Base-by-base conservation (phyloP, 108 stramenopile genomes). In the Epipyxis sp. region DNA sequence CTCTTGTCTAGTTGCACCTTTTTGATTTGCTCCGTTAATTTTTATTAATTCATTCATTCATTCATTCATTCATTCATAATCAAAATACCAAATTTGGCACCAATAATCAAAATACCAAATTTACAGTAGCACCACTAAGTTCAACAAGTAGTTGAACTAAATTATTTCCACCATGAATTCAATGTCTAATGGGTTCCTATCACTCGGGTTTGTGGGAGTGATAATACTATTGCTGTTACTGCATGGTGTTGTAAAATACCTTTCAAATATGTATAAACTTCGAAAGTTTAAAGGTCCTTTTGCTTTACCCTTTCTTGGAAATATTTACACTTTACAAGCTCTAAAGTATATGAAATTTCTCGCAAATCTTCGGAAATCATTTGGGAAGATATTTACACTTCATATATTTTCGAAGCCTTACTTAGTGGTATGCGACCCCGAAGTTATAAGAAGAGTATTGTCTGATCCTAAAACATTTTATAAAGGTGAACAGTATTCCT, bases 401-500 rank as follows among this genome's bases (percentile, higher is more conserved):
- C 43, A 43, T 39, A 42, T 32, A 10, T 74, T 74, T 32, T 42
- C 13, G 42, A 74, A 6, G 69, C 69, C 77, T 62, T 40, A 76
- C 35, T 3, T 72, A 16, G 78, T 79, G 30, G 44, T 79, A 35
- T 42, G 46, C 25, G 68, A 72, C 1, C 78, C 82, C 32, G 42
- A 37, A 42, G 42, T 59, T 16, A 78, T 78, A 0, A 20, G 69
- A 1, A 40, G 68, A 3, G 41, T 83, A 0, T 78, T 83, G 29
- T 32, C 44, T 0, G 78, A 79, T 32, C 1, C 37, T 34, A 43
- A 57, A 42, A n/a, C 44, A 37, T 82, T 83, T 37, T 27, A 41
- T 37, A 83, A 83, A 69, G 78, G 78, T n/a, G 2, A 13, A 35
- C 80, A 84, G 59, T 84, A 84, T 76, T 27, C 32, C 42, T 45